phyloP scores from a whole-genome alignment of 2,329 filamentous ascomycete genomes.

The Paracorniculantispora psalliotae region DNA sequence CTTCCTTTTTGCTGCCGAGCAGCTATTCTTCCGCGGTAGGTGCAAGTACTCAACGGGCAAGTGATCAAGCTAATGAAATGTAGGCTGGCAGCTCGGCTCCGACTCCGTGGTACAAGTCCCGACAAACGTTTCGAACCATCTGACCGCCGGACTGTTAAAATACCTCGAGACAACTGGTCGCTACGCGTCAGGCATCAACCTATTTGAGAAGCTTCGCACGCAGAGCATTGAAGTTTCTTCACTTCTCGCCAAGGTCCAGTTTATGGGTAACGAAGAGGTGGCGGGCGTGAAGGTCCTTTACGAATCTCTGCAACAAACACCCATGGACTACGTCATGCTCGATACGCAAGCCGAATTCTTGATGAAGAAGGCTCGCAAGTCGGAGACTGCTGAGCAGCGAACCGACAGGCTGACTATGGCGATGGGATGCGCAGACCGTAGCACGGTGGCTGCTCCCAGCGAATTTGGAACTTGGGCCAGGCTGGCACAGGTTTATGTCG shows the following conservation, averaged over 20 bases:
- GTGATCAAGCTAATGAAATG: constrained; percentile 16
- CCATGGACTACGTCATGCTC: constrained; percentile 96
- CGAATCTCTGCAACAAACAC: constrained; percentile 81
- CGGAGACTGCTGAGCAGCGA: constrained; percentile 49
- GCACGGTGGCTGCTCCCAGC: constrained; percentile 90
- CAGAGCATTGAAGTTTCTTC: constrained; percentile 94
- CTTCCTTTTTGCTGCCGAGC: constrained; percentile 90
- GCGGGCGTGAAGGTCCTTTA: constrained; percentile 84
- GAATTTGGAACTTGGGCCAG: constrained; percentile 97
- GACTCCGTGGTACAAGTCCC: constrained; percentile 97
- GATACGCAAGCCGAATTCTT: constrained; percentile 93
- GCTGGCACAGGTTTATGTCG: constrained; percentile 87
- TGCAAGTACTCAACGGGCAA: not conserved
- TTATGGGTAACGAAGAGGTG: constrained; percentile 97
- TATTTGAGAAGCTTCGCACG: constrained; percentile 91
- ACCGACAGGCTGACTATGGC: constrained; percentile 76
- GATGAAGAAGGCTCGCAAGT: constrained; percentile 68
- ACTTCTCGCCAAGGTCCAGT: constrained; percentile 80
- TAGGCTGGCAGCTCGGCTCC: constrained; percentile 91
- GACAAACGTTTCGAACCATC: constrained; percentile 91
- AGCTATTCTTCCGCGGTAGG: constrained; percentile 85
- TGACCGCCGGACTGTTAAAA: constrained; percentile 86
- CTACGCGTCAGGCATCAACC: constrained; percentile 90
- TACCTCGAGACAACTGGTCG: constrained; percentile 95
- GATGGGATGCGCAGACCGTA: constrained; percentile 86